Percentiles rank a stretch among this genome's conserved stretches.
Conservation (phyloP, 108 stramenopile genomes). For the Licmophora abbreviata region DNA sequence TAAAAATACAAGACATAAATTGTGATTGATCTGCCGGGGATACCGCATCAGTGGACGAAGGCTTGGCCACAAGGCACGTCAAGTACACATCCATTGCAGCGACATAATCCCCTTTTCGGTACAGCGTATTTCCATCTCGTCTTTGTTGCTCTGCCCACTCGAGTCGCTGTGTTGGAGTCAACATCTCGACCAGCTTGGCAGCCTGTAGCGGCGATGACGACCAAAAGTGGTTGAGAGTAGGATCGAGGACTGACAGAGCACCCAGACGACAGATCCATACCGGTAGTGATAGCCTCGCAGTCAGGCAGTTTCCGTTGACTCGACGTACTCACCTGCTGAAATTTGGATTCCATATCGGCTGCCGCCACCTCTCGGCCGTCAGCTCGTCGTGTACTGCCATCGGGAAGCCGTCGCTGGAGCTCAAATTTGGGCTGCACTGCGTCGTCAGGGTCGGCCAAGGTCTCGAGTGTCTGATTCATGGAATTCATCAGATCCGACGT, state of each 20-base stretch:
- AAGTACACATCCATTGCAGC: slow-evolving; percentile 84
- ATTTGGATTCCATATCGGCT: slow-evolving; percentile 61
- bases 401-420: slow-evolving; percentile 61
- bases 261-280: too few species aligned
- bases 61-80: slow-evolving; percentile 72
- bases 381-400: slow-evolving; percentile 63
- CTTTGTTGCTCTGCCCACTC: slow-evolving; percentile 65
- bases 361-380: slow-evolving; percentile 45
- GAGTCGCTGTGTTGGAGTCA: slow-evolving; percentile 26
- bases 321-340: too few species aligned
- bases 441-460: slow-evolving; percentile 5
- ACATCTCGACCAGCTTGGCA: slow-evolving; percentile 30
- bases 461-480: slow-evolving; percentile 27
- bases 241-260: too few species aligned
- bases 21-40: slow-evolving; percentile 1
- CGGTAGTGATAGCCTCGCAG: too few species aligned
- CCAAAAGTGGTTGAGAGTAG: too few species aligned
- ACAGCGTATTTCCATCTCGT: slow-evolving; percentile 52
- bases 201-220: too few species aligned
- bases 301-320: too few species aligned
- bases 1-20: slow-evolving; percentile 33
- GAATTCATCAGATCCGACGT: slow-evolving; percentile 32
- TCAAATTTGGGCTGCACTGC: slow-evolving; percentile 37
- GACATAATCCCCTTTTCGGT: slow-evolving; percentile 39
- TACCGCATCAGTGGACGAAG: background rate